Percentiles rank a stretch among this genome's conserved stretches.
These are phyloP conservation scores for Hypholoma sublateritium DNA, from an alignment of 768 basidiomycete species.

Conservation along the genomic window DNA sequence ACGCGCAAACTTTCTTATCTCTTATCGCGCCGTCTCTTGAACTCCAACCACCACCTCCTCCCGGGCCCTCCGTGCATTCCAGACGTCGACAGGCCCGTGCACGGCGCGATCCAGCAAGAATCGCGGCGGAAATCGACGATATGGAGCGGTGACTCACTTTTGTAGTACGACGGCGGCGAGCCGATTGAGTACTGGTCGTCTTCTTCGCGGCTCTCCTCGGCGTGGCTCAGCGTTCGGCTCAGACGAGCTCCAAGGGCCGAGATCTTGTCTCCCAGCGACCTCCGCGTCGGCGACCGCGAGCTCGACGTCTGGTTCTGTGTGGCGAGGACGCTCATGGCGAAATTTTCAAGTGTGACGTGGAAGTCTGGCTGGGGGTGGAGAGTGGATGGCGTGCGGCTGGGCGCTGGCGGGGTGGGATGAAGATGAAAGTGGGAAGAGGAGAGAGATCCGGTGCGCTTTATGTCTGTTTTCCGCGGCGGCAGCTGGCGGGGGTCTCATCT, in stretches of 20 bases:
- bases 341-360: too few relatives aligned
- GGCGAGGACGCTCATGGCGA: not conserved
- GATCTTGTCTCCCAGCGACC: constrained; percentile 1
- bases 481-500: too few relatives aligned
- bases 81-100: not conserved
- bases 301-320: not conserved
- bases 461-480: too few relatives aligned
- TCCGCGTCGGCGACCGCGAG: not conserved
- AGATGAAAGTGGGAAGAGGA: too few relatives aligned
- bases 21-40: not conserved
- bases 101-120: not conserved
- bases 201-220: not conserved
- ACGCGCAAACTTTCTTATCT: not conserved
- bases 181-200: not conserved
- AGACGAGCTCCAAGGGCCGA: not conserved
- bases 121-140: not conserved
- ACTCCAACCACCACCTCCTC: not conserved
- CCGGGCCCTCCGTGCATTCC: not conserved
- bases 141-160: not conserved
- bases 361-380: too few relatives aligned
- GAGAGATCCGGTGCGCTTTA: too few relatives aligned
- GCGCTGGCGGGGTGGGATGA: too few relatives aligned
- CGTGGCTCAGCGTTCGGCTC: not conserved
- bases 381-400: too few relatives aligned
- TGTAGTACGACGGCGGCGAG: not conserved